Base-by-base conservation (phyloP, 257 asterid genomes). In the Ocimum tenuiflorum region DNA sequence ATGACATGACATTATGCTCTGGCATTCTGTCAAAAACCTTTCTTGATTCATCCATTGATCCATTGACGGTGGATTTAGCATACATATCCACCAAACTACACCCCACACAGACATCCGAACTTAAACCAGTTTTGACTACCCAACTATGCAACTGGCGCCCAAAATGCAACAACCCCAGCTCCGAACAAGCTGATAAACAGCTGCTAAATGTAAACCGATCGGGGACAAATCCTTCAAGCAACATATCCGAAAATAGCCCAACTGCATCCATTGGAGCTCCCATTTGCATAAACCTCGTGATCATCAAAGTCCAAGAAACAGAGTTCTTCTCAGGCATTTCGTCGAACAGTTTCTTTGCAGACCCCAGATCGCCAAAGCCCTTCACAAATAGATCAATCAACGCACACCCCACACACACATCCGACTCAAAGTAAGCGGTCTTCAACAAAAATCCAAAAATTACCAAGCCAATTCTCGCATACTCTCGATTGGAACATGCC, bases 1-100 rank as follows among this genome's bases (percentile, higher is more conserved):
- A 92, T 1, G 99, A 89, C 96, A 89, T 92, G 67, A 92, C 94
- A 79, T 88, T 89, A 71, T 86, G 99, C 65, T 73, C 75, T 4
- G 73, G 76, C 91, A 92, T 89, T 69, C 75, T 72, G 71, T 92
- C 94, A 64, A 92, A 92, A 63, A 75, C 91, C 77, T 75, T 92
- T 63, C 90, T 78, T 1, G 94, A 80, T 45, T 81, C 77, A 48
- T 65, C 75, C 89, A 88, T 79, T 6, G 88, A 83, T 62, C 84
- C 85, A 70, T 84, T 76, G 7, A 4, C 50, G 0, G 77, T 61
- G 61, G 86, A 79, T 73, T 92, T 90, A 1, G 87, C 86, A 60
- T 92, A 89, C 99, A 92, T 84, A 39, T 87, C 89, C 47, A 89
- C 95, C 78, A 89, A 82, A 83, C 96, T 86, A 72, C 97, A 92